Percentiles rank a stretch among this genome's conserved stretches.
phyloP scores from a whole-genome alignment of 768 basidiomycete genomes.

The Suillus placidus region DNA sequence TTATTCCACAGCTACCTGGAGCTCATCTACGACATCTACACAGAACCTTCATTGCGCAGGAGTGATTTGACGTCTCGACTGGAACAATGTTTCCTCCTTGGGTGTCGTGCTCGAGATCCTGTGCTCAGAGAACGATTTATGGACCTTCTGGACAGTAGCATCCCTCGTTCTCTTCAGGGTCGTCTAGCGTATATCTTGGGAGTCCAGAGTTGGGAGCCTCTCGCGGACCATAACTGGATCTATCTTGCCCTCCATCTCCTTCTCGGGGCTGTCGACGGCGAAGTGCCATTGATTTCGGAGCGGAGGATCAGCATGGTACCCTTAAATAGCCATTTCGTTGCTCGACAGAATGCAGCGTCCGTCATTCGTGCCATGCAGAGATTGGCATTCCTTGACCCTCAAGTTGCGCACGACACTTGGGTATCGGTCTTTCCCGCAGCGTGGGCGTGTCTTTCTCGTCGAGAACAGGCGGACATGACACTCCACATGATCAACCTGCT shows the following conservation, averaged over 20 bases:
- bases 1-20: slow-evolving; percentile 85
- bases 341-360: slow-evolving; percentile 48
- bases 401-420: slow-evolving; percentile 84
- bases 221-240: slow-evolving; percentile 94
- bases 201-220: slow-evolving; percentile 92
- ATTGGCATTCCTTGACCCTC: slow-evolving; percentile 77
- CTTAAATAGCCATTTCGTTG: slow-evolving; percentile 39
- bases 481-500: slow-evolving; percentile 88
- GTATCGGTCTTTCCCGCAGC: slow-evolving; percentile 81
- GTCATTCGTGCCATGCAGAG: slow-evolving; percentile 80
- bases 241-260: slow-evolving; percentile 88
- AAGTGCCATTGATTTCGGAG: slow-evolving; percentile 44
- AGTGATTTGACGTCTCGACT: slow-evolving; percentile 93
- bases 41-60: slow-evolving; percentile 78
- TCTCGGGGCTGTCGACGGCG: slow-evolving; percentile 67
- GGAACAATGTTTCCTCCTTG: slow-evolving; percentile 91
- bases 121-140: slow-evolving; percentile 82
- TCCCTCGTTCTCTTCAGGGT: slow-evolving; percentile 79
- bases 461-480: slow-evolving; percentile 88
- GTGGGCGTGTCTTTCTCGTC: slow-evolving; percentile 83
- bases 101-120: slow-evolving; percentile 83
- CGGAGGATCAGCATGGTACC: slow-evolving; percentile 41
- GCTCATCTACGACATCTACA: slow-evolving; percentile 93
- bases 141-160: slow-evolving; percentile 85
- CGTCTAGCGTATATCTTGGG: slow-evolving; percentile 90